These are phyloP conservation scores for Cutaneotrichosporon dermatis DNA, from an alignment of 1,284 basidiomycete genomes.

Conservation along the genomic window DNA sequence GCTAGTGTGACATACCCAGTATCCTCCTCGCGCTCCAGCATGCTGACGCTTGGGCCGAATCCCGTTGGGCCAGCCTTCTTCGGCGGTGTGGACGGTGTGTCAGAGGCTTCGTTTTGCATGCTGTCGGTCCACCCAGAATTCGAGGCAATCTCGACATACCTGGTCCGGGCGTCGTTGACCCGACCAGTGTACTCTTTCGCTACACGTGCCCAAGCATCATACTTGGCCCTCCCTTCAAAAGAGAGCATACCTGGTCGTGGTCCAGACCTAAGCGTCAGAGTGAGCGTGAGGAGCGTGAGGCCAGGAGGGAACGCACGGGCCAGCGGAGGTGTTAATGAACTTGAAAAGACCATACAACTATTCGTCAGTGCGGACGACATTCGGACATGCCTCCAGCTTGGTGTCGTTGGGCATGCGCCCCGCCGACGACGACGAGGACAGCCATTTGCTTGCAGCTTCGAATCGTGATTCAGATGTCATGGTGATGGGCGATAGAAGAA, in stretches of 20 bases:
- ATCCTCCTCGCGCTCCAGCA: constrained; percentile 50
- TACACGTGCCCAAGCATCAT: constrained; percentile 73
- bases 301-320: constrained; percentile 27
- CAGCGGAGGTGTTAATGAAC: constrained; percentile 54
- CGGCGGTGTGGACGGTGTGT: constrained; percentile 13
- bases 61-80: constrained; percentile 12
- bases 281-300: no score
- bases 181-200: constrained; percentile 54
- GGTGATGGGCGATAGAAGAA: background rate
- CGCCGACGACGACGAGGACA: constrained; percentile 30
- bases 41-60: constrained; percentile 60
- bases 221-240: constrained; percentile 73
- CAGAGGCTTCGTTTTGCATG: no score
- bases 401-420: constrained; percentile 32
- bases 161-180: constrained; percentile 42
- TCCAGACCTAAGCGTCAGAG: constrained; percentile 47
- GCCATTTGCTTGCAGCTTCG: constrained; percentile 32
- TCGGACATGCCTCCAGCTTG: constrained; percentile 37
- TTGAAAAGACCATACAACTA: constrained; percentile 88
- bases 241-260: constrained; percentile 76
- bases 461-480: constrained; percentile 19
- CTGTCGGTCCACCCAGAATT: constrained; percentile 59
- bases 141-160: constrained; percentile 67
- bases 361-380: background rate
- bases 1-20: constrained; percentile 13